A percentile compares a stretch with the other conserved stretches of the same genome.
phyloP scores from a whole-genome alignment of 2,329 filamentous ascomycete genomes.

The Aspergillus niger region DNA sequence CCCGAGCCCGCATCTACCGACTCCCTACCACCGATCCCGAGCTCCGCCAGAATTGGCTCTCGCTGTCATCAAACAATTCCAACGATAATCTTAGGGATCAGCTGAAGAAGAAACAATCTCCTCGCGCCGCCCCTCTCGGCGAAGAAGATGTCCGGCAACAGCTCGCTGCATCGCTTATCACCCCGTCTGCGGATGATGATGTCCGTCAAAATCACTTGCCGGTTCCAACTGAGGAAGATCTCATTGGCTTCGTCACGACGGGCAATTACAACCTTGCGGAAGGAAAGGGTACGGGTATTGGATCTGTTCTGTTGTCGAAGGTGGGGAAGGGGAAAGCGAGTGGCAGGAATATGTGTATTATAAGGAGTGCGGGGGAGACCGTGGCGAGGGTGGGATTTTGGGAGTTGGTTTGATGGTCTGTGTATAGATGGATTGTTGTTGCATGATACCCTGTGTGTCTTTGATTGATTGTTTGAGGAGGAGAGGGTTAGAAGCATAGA shows the following conservation, averaged over 20 bases:
- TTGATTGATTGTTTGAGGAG: background rate
- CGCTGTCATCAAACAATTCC: slow-evolving; percentile 47
- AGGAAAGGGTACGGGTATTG: slow-evolving; percentile 75
- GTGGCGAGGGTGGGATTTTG: slow-evolving; percentile 78
- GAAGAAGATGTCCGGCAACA: slow-evolving; percentile 28
- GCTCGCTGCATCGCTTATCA: slow-evolving; percentile 34
- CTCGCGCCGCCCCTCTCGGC: background rate
- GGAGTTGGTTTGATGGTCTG: slow-evolving; percentile 61
- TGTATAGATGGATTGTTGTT: background rate
- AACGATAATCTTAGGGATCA: background rate
- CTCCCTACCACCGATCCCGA: slow-evolving; percentile 62
- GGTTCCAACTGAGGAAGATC: slow-evolving; percentile 71
- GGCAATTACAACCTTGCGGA: slow-evolving; percentile 79
- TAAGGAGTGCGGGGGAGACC: slow-evolving; percentile 76
- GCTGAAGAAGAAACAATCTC: background rate
- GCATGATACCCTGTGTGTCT: slow-evolving; percentile 11
- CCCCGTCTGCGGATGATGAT: slow-evolving; percentile 46
- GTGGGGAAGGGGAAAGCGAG: slow-evolving; percentile 42
- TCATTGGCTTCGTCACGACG: slow-evolving; percentile 88
- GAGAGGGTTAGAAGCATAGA: slow-evolving; percentile 4
- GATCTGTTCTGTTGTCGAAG: slow-evolving; percentile 64
- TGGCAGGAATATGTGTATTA: slow-evolving; percentile 62
- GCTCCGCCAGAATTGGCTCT: slow-evolving; percentile 72
- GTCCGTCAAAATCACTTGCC: slow-evolving; percentile 46
- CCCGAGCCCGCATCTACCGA: slow-evolving; percentile 82